phyloP scores from a whole-genome alignment of 116 monocot species.

The Phalaenopsis hybrid region DNA sequence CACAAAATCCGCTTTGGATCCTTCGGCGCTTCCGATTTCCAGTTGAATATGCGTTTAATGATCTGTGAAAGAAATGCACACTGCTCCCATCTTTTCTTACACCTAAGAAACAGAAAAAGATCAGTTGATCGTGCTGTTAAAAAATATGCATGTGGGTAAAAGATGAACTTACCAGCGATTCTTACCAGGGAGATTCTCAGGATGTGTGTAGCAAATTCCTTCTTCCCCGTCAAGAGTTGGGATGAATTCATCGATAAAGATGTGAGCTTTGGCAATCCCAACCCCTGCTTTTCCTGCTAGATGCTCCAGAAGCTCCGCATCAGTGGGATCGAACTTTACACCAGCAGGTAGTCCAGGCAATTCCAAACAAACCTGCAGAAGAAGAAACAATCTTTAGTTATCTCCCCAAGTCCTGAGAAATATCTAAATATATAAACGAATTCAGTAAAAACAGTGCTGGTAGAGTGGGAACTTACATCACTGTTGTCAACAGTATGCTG shows the following conservation, averaged over 20 bases:
- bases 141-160: neutral
- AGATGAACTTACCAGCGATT: neutral
- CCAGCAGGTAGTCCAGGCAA: conserved; percentile 77
- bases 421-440: too few relatives aligned
- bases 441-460: too few relatives aligned
- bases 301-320: conserved; percentile 71
- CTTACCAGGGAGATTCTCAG: conserved; percentile 65
- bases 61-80: conserved; percentile 74
- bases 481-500: conserved; percentile 73
- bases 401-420: too few relatives aligned
- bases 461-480: conserved; percentile 50
- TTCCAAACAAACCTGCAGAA: conserved; percentile 44
- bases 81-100: conserved; percentile 77
- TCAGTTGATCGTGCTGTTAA: neutral
- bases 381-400: neutral
- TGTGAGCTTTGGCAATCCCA: conserved; percentile 43
- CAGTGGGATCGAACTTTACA: conserved; percentile 81
- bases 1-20: conserved; percentile 19
- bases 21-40: conserved; percentile 79
- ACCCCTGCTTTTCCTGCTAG: conserved; percentile 66
- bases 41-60: conserved; percentile 73
- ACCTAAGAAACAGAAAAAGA: conserved; percentile 29
- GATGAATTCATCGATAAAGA: conserved; percentile 79
- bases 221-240: conserved; percentile 46
- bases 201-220: conserved; percentile 72